Conservation (phyloP, 129 eudicot species). For the Chrysanthemum seticuspe region DNA sequence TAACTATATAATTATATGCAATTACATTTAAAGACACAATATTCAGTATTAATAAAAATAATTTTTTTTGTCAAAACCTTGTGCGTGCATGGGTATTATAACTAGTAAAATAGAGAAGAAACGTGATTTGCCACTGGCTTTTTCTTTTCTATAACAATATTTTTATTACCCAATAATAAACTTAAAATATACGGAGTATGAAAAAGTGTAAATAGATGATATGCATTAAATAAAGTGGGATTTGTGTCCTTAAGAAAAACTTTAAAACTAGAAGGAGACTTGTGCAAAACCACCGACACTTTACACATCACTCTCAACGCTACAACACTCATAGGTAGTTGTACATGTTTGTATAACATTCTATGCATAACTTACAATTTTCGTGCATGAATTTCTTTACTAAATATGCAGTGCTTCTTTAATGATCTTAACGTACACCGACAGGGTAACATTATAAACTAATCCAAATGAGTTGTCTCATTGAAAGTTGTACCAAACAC, state of each 20-base stretch:
- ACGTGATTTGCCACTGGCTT: too few relatives aligned
- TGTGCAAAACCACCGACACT: constrained; percentile 15
- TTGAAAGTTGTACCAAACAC: constrained; percentile 40
- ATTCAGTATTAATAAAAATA: too few relatives aligned
- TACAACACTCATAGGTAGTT: neutral
- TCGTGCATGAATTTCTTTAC: neutral
- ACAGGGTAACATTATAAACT: constrained; percentile 32
- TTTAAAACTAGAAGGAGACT: neutral
- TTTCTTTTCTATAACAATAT: too few relatives aligned
- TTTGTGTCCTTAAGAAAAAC: constrained; percentile 3
- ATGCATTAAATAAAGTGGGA: constrained; percentile 9
- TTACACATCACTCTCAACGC: constrained; percentile 1
- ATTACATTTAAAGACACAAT: too few relatives aligned
- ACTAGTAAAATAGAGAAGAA: too few relatives aligned
- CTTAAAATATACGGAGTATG: too few relatives aligned
- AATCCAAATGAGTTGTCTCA: constrained; percentile 40
- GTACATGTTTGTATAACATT: too few relatives aligned
- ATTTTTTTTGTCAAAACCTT: too few relatives aligned
- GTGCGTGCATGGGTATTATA: too few relatives aligned
- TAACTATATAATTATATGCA: too few relatives aligned
- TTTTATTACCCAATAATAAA: too few relatives aligned
- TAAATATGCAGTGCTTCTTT: constrained; percentile 9
- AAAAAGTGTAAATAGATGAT: neutral
- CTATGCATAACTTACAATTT: neutral
- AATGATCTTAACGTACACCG: constrained; percentile 33